Evolutionary conservation across 2,329 filamentous ascomycete species (phyloP), one percentile per base, ranked within the genome.

Genomic region (Botrytis squamosa): DNA sequence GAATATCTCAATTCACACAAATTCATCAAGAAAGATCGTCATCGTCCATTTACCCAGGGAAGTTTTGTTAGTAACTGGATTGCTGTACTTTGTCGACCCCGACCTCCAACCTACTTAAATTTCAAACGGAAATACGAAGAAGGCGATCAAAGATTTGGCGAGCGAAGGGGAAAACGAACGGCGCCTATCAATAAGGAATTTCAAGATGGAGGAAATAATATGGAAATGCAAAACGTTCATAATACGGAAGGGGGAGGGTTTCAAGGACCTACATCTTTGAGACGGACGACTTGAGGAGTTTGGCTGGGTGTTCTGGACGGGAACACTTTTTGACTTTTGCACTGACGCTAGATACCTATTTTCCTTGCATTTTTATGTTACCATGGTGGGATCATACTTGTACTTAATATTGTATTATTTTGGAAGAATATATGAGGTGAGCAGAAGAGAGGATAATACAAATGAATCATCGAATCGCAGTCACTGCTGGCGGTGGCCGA

Each of bases 1-100:
- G 96, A 99, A 83, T 98, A 97, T 82, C 89, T 99, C 77, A 97
- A 97, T 83, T 95, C 93, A 7, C 94, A 97, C 83, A 98, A 98
- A 83, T 98, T 99, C 81, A 85, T 92, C 76, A 97, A 96, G 84
- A 92, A 92, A 78, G 95, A 99, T 81, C 90, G 96, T 20, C 97
- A 97, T 83, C 88, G 95, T 62, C 94, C 96, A 1, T 99, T 97
- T 79, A 95, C 90, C 2, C 94, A 97, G 80, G 91, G 90, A 52
- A 92, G 85, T 77, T 85, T 92, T 66, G 82, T 92, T 79, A 91
- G 88, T 79, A 99, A 99, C 82, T 94, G 93, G 88, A 83, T 93
- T 55, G 88, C 91, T 12, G 94, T 98, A 20, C 85, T 98, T 68
- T 91, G 91, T 77, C 90, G 95, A 67, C 95, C 96, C 20, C 88